Conservation (phyloP, 2,329 filamentous ascomycete genomes). For the Fusarium kyushuense region DNA sequence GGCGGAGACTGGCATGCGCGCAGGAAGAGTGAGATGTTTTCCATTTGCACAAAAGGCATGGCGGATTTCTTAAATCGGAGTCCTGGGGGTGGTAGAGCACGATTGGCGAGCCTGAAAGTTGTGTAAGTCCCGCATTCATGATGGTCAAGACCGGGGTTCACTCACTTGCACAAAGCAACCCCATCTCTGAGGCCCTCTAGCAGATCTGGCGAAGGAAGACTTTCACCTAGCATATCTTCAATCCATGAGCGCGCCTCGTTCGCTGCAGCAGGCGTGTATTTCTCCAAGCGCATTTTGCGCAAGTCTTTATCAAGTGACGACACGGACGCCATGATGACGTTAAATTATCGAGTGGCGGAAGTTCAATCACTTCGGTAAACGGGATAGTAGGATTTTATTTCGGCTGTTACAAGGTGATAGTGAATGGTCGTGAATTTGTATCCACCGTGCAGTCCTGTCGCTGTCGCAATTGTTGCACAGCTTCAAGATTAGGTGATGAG, state of each 20-base stretch:
- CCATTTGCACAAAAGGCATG: constrained; percentile 99
- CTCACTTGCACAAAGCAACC: constrained; percentile 90
- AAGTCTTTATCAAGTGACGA: constrained; percentile 94
- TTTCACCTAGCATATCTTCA: constrained; percentile 81
- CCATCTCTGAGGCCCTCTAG: constrained; percentile 91
- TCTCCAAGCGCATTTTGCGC: constrained; percentile 89
- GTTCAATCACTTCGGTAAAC: constrained; percentile 1
- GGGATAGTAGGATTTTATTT: constrained; percentile 1
- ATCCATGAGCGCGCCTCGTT: constrained; percentile 90
- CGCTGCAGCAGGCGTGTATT: constrained; percentile 91
- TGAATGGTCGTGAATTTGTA: constrained; percentile 6
- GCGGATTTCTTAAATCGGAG: constrained; percentile 90
- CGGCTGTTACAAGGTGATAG: constrained; percentile 3
- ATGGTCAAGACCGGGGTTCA: constrained; percentile 12
- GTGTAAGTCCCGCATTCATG: constrained; percentile 37
- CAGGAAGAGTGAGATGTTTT: constrained; percentile 97
- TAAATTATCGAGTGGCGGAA: background rate
- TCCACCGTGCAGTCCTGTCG: constrained; percentile 10
- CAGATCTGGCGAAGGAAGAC: constrained; percentile 78
- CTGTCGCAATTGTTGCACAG: constrained; percentile 15
- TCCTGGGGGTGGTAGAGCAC: constrained; percentile 79
- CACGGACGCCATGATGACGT: constrained; percentile 83
- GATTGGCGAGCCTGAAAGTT: constrained; percentile 78
- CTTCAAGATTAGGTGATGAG: background rate
- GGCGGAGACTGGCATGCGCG: constrained; percentile 87